Conservation (phyloP, 78 protist species). For the Dictyostelium brefeldianum region DNA sequence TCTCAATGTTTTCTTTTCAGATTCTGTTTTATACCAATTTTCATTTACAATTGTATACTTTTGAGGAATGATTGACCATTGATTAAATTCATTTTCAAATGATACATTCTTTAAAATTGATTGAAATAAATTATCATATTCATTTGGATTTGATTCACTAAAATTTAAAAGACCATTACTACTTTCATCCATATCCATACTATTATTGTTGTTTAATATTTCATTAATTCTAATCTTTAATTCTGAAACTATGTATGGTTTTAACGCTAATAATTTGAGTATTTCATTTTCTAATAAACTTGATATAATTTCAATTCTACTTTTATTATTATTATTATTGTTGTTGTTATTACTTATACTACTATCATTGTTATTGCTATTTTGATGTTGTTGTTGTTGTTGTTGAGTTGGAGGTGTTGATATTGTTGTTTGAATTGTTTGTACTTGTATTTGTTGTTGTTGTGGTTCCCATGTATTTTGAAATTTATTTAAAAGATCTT, state of each 20-base stretch:
- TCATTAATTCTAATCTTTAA: background rate
- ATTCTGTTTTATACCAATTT: constrained; percentile 15
- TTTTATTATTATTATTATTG: background rate
- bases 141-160: background rate
- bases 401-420: background rate
- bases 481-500: background rate
- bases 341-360: background rate
- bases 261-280: constrained; percentile 1
- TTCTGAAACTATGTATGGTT: background rate
- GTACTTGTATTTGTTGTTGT: background rate
- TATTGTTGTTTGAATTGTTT: background rate
- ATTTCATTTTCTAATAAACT: constrained; percentile 16
- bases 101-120: background rate
- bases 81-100: background rate
- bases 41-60: background rate
- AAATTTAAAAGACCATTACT: background rate
- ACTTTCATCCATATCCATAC: too few relatives aligned
- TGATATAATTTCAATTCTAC: background rate
- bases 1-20: constrained; percentile 11
- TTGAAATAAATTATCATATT: background rate
- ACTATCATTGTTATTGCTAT: constrained; percentile 31
- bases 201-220: too few relatives aligned
- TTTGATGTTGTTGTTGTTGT: background rate
- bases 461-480: background rate
- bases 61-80: background rate